These are phyloP conservation scores for Pseudogymnoascus sp. DNA, from an alignment of 2,329 filamentous ascomycete species.

Conservation along the genomic window DNA sequence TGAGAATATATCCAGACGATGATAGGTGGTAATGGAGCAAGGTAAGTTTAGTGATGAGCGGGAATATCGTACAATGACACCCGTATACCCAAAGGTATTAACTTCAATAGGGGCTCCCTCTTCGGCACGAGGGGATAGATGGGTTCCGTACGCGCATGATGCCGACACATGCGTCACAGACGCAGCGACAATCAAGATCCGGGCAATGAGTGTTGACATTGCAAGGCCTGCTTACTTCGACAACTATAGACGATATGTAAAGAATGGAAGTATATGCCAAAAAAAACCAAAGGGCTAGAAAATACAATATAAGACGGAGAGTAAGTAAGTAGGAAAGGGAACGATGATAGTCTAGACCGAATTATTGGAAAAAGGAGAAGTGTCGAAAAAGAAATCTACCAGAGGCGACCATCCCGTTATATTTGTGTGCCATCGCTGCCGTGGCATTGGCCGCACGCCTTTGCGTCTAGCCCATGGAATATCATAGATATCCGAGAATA, in stretches of 20 bases:
- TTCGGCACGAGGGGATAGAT: slow-evolving; percentile 29
- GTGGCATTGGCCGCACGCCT: not conserved
- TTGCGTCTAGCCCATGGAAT: not conserved
- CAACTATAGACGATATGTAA: not conserved
- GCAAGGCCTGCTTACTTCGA: slow-evolving; percentile 3
- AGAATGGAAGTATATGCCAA: not conserved
- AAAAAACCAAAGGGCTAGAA: not conserved
- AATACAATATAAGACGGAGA: not conserved
- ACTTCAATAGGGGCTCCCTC: slow-evolving; percentile 27
- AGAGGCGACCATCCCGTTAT: not conserved
- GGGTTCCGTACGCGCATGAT: slow-evolving; percentile 36
- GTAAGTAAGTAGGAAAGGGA: not conserved
- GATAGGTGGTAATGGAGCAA: not conserved
- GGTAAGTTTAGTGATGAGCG: not conserved
- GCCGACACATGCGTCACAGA: slow-evolving; percentile 28
- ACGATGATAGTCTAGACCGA: not conserved
- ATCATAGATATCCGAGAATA: not conserved
- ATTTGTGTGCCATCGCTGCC: not conserved
- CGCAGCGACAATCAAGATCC: slow-evolving; percentile 9
- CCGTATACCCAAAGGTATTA: slow-evolving; percentile 35
- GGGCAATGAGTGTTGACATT: not conserved
- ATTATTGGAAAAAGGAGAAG: not conserved
- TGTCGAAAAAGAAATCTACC: not conserved
- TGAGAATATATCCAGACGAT: not conserved
- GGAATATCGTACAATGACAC: slow-evolving; percentile 27